These are phyloP conservation scores for Oryza australiensis DNA, from an alignment of 176 grass and related monocot genomes.

Conservation along the genomic window DNA sequence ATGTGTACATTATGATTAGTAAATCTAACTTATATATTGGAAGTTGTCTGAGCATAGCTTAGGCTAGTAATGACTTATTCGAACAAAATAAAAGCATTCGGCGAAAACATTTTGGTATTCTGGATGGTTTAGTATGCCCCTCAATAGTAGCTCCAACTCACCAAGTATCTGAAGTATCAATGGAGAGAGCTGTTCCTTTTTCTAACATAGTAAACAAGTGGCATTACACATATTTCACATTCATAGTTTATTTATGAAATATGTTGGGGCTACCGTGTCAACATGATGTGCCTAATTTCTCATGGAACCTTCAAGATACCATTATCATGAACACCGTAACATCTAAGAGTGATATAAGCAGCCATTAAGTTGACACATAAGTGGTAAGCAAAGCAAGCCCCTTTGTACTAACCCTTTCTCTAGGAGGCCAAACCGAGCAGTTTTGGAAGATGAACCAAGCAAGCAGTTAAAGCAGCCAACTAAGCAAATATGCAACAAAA, in stretches of 20 bases:
- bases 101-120: constrained; percentile 25
- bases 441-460: not conserved
- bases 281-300: not conserved
- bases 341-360: not conserved
- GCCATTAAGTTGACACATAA: not conserved
- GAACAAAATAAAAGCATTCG: not conserved
- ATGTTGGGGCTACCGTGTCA: not conserved
- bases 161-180: not conserved
- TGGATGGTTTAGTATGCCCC: not conserved
- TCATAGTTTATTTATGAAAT: not conserved
- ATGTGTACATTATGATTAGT: not conserved
- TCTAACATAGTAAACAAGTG: constrained; percentile 1
- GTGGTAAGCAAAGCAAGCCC: not conserved
- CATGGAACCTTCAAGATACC: not conserved
- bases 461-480: not conserved
- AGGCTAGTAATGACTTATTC: not conserved
- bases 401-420: constrained; percentile 6
- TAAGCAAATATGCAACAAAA: not conserved
- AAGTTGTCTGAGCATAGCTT: not conserved
- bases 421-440: not conserved
- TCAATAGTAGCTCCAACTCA: not conserved
- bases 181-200: not conserved
- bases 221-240: not conserved
- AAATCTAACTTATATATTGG: not conserved
- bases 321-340: not conserved